phyloP scores from a whole-genome alignment of 495 filamentous ascomycete genomes.

The Neurospora terricola region DNA sequence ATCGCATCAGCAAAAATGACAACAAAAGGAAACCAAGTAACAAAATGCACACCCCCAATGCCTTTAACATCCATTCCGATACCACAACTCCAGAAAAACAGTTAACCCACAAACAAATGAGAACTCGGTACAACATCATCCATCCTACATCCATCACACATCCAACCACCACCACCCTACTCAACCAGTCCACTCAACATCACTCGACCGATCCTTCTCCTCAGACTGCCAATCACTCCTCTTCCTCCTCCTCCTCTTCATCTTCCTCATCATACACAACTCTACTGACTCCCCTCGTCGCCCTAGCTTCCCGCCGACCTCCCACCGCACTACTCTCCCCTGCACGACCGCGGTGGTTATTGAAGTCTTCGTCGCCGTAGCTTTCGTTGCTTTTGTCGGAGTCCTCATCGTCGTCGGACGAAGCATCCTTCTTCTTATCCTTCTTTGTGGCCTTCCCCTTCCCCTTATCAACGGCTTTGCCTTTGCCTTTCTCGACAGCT shows the following conservation, averaged over 20 bases:
- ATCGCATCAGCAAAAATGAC: no score
- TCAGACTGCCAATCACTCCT: background rate
- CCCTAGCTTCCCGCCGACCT: background rate
- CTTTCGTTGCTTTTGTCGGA: background rate
- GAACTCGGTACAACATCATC: background rate
- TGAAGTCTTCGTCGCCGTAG: background rate
- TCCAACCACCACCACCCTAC: background rate
- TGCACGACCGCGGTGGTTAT: background rate
- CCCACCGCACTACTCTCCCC: background rate
- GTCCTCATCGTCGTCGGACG: background rate
- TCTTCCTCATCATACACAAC: background rate
- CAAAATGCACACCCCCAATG: no score
- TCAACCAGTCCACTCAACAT: background rate
- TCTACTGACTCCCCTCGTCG: background rate
- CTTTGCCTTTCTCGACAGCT: background rate
- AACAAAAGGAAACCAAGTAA: no score
- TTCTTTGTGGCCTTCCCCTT: background rate
- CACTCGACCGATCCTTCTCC: background rate
- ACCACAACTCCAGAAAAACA: no score
- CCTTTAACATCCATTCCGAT: no score
- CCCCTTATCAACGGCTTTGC: background rate
- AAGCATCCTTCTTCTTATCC: background rate
- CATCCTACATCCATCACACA: background rate
- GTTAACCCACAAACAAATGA: background rate
- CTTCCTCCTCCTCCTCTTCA: background rate